phyloP scores from a whole-genome alignment of 495 filamentous ascomycete species.

The Podospora comata region DNA sequence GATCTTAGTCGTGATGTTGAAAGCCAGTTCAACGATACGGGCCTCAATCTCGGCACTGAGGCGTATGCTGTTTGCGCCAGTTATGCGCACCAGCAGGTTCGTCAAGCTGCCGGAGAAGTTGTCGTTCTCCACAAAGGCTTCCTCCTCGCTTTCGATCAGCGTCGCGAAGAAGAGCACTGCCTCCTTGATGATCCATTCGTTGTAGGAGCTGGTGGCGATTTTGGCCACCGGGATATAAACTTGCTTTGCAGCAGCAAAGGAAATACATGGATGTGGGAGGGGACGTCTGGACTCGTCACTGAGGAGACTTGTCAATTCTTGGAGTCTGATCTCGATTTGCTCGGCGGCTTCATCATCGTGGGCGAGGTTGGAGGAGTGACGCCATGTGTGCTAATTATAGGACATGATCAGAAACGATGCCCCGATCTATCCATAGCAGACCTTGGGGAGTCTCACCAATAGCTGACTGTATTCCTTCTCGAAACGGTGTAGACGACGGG shows the following conservation, averaged over 20 bases:
- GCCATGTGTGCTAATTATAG: conserved; percentile 70
- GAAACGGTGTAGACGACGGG: conserved; percentile 83
- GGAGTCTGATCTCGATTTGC: conserved; percentile 50
- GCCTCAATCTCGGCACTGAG: conserved; percentile 70
- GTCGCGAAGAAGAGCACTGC: conserved; percentile 83
- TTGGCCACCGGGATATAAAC: conserved; percentile 84
- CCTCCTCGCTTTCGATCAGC: conserved; percentile 92
- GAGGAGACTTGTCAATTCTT: conserved; percentile 71
- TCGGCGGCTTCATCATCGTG: conserved; percentile 54
- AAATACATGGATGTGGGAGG: conserved; percentile 81
- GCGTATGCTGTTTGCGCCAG: conserved; percentile 58
- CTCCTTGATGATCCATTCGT: conserved; percentile 74
- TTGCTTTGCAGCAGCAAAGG: conserved; percentile 76
- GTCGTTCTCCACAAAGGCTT: conserved; percentile 81
- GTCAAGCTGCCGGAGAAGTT: conserved; percentile 81
- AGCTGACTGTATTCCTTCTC: conserved; percentile 83
- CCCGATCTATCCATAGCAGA: neutral
- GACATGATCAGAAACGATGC: conserved; percentile 8
- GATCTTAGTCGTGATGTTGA: conserved; percentile 93
- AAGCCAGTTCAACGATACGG: conserved; percentile 83
- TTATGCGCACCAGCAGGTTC: conserved; percentile 68
- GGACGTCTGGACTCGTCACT: conserved; percentile 85
- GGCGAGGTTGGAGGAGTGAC: conserved; percentile 55
- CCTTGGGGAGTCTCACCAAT: conserved; percentile 48
- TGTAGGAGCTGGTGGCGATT: conserved; percentile 73